Evolutionary conservation across 1,284 basidiomycete species (phyloP).

Genomic region (Boletus sp.): DNA sequence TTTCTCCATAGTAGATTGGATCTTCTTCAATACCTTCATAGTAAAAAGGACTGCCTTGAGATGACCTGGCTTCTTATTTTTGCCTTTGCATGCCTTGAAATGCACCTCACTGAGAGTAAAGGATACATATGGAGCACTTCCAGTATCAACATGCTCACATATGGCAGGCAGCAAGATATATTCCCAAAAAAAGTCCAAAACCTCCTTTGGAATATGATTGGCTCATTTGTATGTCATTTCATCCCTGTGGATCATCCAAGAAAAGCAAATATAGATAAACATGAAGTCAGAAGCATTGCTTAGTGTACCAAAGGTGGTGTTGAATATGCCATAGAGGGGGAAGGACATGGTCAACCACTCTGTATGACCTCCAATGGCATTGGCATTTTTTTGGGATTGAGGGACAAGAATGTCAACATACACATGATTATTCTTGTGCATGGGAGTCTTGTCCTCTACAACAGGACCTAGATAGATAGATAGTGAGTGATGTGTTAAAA

Average conservation of each 20-base stretch:
- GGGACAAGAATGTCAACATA: conserved; percentile 1
- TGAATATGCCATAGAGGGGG: neutral
- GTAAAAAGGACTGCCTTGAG: neutral
- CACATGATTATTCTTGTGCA: neutral
- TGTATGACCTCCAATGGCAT: neutral
- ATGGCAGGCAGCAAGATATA: neutral
- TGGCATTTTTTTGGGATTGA: neutral
- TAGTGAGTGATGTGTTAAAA: too few species aligned
- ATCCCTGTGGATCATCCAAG: conserved; percentile 1
- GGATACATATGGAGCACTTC: neutral
- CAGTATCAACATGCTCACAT: neutral
- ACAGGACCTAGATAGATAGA: too few species aligned
- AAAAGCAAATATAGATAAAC: neutral
- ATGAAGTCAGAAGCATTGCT: neutral
- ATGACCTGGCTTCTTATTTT: neutral
- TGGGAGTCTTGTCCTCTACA: neutral
- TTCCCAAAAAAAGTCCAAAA: conserved; percentile 2
- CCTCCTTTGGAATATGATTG: neutral
- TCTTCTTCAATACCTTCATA: neutral
- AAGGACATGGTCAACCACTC: neutral
- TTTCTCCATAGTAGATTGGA: neutral
- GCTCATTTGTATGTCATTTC: neutral
- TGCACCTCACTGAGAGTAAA: neutral
- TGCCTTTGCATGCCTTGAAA: neutral
- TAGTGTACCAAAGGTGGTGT: neutral